Evolutionary conservation across 495 filamentous ascomycete genomes (phyloP), one percentile per base, ranked within the genome.

Genomic region (Jackrogersella multiformis): DNA sequence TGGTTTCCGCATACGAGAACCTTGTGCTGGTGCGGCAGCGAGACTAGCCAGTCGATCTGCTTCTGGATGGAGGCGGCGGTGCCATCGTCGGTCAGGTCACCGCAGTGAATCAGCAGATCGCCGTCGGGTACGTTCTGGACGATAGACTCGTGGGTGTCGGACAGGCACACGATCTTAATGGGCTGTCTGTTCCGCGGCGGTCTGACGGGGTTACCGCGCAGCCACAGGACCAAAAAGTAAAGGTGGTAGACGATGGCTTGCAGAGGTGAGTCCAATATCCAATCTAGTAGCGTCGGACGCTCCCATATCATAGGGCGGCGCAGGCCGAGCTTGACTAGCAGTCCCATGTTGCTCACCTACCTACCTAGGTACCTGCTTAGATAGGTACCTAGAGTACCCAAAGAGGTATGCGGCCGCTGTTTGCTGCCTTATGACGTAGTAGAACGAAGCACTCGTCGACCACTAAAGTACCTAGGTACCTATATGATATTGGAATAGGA

Each of bases 1-100:
- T 97, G 93, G 74, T 96, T 97, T n/a, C 94, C 94, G 58, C 87
- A 84, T 61, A 97, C 90, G 35, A 92, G 85, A 48, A 97, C 84
- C 76, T 96, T 97, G 64, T 93, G 82, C 30, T 77, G 76, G 69
- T 97, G 92, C 0, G 90, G 88, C 1, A 93, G 82, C 18, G 79
- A 80, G 23, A 78, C 77, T 3, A 97, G 81, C 94, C 94, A 97
- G 76, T 94, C 86, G 18, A 97, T 76, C 66, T 91, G 87, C 28
- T 80, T 82, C 80, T 93, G 90, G 41, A 98, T 89, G 49, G 92
- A 88, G 8, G 81, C 79, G 3, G 84, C 80, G 15, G 85, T 90
- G 51, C 94, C 95, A 32, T 81, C 82, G 56, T 91, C 90, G 48
- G 87, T 86, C 61, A 97, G 77, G 75, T 98, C 94, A 7, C 94